phyloP scores from a whole-genome alignment of 2,329 filamentous ascomycete species.

The Trematosphaeria pertusa region DNA sequence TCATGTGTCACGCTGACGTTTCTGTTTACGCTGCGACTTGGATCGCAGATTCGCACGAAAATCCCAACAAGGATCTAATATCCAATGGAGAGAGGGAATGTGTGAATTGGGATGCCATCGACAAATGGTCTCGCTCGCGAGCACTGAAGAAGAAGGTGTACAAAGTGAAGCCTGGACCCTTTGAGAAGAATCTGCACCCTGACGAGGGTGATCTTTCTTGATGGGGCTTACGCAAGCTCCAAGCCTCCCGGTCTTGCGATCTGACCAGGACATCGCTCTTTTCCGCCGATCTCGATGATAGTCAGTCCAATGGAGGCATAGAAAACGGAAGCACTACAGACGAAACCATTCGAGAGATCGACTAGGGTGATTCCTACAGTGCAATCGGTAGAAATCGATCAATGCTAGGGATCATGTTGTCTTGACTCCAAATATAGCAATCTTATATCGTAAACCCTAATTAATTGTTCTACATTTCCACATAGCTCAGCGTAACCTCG shows the following conservation, averaged over 20 bases:
- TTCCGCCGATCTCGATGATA: no score
- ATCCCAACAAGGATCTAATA: constrained; percentile 3
- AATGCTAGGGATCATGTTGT: no score
- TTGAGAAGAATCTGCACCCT: constrained; percentile 4
- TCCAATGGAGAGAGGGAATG: constrained; percentile 1
- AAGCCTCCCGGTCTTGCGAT: neutral
- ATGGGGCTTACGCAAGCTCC: neutral
- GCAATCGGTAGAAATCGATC: no score
- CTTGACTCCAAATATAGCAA: no score
- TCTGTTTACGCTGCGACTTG: constrained; percentile 4
- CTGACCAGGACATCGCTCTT: neutral
- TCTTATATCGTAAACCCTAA: no score
- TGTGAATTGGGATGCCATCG: constrained; percentile 4
- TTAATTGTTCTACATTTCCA: no score
- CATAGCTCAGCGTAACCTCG: no score
- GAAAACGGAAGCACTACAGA: no score
- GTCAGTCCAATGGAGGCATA: no score
- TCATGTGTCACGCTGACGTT: constrained; percentile 8
- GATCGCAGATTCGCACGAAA: constrained; percentile 1
- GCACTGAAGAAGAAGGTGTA: neutral
- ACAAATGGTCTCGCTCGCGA: constrained; percentile 3
- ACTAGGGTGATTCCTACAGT: no score
- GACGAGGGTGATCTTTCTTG: neutral
- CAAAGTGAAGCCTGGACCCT: constrained; percentile 5
- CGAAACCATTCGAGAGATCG: no score